phyloP scores from a whole-genome alignment of 371 early-diverging fungal genomes.

The Mortierella sp. region DNA sequence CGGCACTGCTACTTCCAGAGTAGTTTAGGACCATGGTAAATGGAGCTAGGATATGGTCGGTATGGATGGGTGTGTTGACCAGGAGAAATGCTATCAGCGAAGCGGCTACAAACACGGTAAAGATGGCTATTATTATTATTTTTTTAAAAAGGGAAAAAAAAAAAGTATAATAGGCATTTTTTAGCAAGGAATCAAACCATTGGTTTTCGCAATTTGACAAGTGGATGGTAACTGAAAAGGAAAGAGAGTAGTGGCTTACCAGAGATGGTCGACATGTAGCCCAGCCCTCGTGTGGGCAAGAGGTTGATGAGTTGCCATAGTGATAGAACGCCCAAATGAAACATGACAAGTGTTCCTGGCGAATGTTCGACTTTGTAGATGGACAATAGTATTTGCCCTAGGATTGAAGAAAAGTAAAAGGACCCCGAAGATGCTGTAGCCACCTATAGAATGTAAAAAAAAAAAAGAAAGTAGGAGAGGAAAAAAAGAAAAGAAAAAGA shows the following conservation, averaged over 20 bases:
- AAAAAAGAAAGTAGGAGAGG: background rate
- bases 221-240: too few species aligned
- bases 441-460: background rate
- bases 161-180: background rate
- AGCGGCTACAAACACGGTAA: background rate
- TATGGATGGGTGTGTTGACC: background rate
- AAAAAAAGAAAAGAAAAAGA: background rate
- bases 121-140: too few species aligned
- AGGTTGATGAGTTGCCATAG: background rate
- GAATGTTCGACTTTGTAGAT: background rate
- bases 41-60: background rate
- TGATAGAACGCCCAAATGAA: background rate
- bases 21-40: background rate
- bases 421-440: too few species aligned
- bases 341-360: background rate
- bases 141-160: too few species aligned
- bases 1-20: background rate
- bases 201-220: background rate
- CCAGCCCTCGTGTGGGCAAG: background rate
- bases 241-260: constrained; percentile 1
- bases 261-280: background rate
- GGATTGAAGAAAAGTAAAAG: background rate
- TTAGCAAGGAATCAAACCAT: background rate
- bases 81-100: background rate
- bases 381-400: background rate